Base-by-base conservation (phyloP, 2,329 filamentous ascomycete genomes). In the Pseudodiploospora longispora region DNA sequence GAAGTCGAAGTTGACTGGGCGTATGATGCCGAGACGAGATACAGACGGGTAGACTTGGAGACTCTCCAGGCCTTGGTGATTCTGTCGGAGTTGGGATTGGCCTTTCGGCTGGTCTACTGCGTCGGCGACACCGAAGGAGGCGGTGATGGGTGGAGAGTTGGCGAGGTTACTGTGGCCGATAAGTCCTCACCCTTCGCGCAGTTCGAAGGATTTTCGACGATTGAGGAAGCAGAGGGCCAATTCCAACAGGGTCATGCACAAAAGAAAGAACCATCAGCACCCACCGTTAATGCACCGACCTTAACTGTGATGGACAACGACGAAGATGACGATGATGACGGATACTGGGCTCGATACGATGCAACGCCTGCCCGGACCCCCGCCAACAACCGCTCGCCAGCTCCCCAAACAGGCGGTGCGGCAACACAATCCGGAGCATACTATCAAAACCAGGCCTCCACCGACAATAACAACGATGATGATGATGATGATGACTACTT, bases 271-370 rank as follows among this genome's bases (percentile, higher is more conserved):
- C 32, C 32, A 9, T 34, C 32, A 12, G 9, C 8, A 12, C 3
- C 52, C 6, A 43, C 57, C 27, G 46, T 49, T 36, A 31, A 52
- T 10, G 43, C 32, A 9, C 8, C 30, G 12, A 40, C 43, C 2
- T 47, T 49, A 8, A 34, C 8, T 6, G 42, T 38, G 30, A 10
- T 6, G 7, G 44, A 50, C 7, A 52, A 53, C 6, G 55, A 58
- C 1, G 66, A 73, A 1, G 77, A 82, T 0, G 82, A 85, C 27
- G 83, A 85, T 30, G 83, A 88, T 49, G 84, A 87, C 51, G 82
- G 82, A 53, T 91, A 91, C 62, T 91, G 86, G 86, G 83, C 79
- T 30, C 76, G 80, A 48, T 90, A 91, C 60, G 85, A 87, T 59
- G 76, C 77, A 28, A 87, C 83, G 4, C 83, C 85, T 1, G 73